Conservation (phyloP, 2,329 filamentous ascomycete genomes). For the Nannizziopsis arthrosporioides region DNA sequence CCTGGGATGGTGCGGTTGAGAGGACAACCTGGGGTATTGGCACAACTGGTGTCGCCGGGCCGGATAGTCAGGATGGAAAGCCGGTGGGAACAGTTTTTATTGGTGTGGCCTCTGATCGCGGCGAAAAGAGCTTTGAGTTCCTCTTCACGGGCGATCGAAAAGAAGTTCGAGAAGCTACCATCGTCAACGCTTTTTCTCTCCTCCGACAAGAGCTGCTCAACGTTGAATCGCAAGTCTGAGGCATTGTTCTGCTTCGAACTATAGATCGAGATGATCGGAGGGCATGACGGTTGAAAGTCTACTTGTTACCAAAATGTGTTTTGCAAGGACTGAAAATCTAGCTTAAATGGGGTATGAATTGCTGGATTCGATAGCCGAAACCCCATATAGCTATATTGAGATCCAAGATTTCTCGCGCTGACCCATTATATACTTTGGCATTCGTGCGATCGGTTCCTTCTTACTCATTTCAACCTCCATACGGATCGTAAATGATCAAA, state of each 20-base stretch:
- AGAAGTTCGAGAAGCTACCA: conserved; percentile 10
- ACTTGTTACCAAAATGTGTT: too few relatives aligned
- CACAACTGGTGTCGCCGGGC: conserved; percentile 8
- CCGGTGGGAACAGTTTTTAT: conserved; percentile 11
- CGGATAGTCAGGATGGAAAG: conserved; percentile 10
- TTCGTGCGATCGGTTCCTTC: too few relatives aligned
- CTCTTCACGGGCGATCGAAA: conserved; percentile 6
- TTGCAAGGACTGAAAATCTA: too few relatives aligned
- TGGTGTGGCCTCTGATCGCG: conserved; percentile 8
- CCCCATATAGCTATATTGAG: too few relatives aligned
- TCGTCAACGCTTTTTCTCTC: conserved; percentile 8
- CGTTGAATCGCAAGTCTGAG: neutral
- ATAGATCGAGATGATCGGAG: too few relatives aligned
- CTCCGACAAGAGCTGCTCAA: conserved; percentile 7
- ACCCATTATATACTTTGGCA: too few relatives aligned
- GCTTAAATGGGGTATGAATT: too few relatives aligned
- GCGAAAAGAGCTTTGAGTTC: conserved; percentile 9
- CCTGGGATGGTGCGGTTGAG: conserved; percentile 4
- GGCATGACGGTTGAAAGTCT: too few relatives aligned
- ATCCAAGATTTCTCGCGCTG: too few relatives aligned
- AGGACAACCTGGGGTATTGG: conserved; percentile 9
- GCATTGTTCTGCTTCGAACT: neutral
- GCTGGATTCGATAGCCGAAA: too few relatives aligned
- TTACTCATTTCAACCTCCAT: neutral
- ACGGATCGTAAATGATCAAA: conserved; percentile 4